Base-by-base conservation (phyloP, 495 filamentous ascomycete species). In the Hyaloscypha bicolor region DNA sequence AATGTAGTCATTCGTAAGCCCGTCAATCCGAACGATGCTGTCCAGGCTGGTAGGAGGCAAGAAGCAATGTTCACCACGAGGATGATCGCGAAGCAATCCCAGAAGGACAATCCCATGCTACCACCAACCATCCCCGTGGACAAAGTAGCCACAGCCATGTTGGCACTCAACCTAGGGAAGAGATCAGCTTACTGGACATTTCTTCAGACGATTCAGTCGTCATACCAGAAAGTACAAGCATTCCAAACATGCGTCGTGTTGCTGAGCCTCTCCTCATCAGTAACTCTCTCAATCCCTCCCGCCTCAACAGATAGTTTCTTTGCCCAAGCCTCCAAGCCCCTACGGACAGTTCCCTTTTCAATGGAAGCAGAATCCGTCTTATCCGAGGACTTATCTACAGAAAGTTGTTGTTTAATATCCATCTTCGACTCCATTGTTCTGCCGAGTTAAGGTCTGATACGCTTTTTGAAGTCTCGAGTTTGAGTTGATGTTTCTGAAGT, bases 191-290 rank as follows among this genome's bases (percentile, higher is more conserved):
- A 16, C 33, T 12, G 32, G 6, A 32, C 19, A 53, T 8, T 2
- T 53, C 51, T 53, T 21, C 19, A 2, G 6, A n/a, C 6, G 19
- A 53, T 6, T 6, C 8, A 25, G 9, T 35, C 0, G 21, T n/a
- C 57, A 9, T 37, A 11, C 57, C 57, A 60, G 22, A 60, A 60
- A 4, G 57, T 60, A 14, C 57, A 60, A 19, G 57, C 57, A 60
- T 60, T 60, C 57, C 57, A 60, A 22, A 60, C 57, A 35, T 60
- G 30, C 30, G 57, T 60, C 19, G 57, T 60, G 33, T 60, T 60
- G 21, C 31, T 60, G 25, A 32, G 57, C 57, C 57, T 60, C 31
- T 60, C 57, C 19, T 60, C 57, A 60, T 60, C 57, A 8, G 57
- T 60, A 8, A 60, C 57, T 19, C 57, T 25, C 33, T 60, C 31